Evolutionary conservation across 2,329 filamentous ascomycete species (phyloP).

Genomic region (Penicillium fuscoglaucum): DNA sequence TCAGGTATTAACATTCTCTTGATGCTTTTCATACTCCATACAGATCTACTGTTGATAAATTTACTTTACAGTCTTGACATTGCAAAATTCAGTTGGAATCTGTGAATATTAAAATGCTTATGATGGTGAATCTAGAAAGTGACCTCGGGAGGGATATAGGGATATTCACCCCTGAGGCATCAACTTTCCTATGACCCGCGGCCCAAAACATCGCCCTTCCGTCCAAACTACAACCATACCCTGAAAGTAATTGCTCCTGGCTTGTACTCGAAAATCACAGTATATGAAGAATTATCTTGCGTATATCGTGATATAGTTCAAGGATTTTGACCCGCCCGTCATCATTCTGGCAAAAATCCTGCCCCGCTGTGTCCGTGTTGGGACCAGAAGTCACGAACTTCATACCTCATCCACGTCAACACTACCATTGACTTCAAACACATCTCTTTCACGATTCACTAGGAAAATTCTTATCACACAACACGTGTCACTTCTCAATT

Average conservation of each 20-base stretch:
- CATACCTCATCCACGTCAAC: conserved; percentile 1
- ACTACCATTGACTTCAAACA: background rate
- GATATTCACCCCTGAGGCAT: conserved; percentile 2
- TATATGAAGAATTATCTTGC: background rate
- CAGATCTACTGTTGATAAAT: no score
- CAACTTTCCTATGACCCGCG: background rate
- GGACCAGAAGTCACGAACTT: conserved; percentile 9
- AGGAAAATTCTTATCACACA: background rate
- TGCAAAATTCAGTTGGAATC: no score
- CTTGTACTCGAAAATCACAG: background rate
- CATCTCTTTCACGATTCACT: background rate
- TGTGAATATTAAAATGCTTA: background rate
- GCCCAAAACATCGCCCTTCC: background rate
- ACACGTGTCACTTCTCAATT: background rate
- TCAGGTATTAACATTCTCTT: no score
- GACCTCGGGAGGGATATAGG: background rate
- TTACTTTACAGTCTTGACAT: no score
- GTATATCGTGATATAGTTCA: background rate
- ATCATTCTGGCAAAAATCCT: conserved; percentile 14
- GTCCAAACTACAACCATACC: background rate
- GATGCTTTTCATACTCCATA: no score
- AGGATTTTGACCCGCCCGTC: background rate
- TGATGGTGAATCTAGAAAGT: background rate
- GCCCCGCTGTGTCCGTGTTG: conserved; percentile 10
- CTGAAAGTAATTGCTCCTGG: background rate